Conservation (phyloP, 257 asterid genomes). For the Mitragyna speciosa region DNA sequence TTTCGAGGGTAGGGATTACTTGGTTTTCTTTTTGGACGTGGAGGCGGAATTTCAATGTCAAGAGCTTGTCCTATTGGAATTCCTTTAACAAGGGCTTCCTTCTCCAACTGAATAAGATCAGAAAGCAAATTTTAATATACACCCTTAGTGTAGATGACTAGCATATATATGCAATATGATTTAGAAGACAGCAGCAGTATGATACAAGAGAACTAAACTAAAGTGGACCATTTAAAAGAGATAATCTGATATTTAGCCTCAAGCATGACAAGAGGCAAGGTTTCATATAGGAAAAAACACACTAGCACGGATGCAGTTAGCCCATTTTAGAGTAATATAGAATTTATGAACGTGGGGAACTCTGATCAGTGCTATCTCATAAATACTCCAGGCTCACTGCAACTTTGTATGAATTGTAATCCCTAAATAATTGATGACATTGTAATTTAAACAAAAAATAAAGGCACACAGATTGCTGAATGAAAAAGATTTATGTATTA, state of each 20-base stretch:
- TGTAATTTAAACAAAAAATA: background rate
- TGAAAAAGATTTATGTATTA: background rate
- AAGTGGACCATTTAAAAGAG: background rate
- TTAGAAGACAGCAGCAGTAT: background rate
- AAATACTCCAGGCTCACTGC: background rate
- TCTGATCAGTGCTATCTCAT: background rate
- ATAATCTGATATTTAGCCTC: background rate
- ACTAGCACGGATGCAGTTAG: background rate
- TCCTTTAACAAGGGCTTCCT: slow-evolving; percentile 84
- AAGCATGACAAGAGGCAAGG: background rate
- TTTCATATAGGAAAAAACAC: background rate
- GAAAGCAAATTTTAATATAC: slow-evolving; percentile 20
- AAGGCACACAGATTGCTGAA: background rate
- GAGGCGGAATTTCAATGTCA: slow-evolving; percentile 97
- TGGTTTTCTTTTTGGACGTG: slow-evolving; percentile 97
- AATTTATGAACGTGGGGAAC: background rate
- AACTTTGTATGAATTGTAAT: background rate
- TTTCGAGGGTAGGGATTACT: slow-evolving; percentile 93
- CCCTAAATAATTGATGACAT: background rate
- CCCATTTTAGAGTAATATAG: background rate
- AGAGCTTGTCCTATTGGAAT: slow-evolving; percentile 67
- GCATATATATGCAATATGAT: background rate
- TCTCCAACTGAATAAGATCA: slow-evolving; percentile 68
- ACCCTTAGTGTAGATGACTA: background rate
- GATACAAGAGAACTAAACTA: background rate